Conservation (phyloP, 169 alveolate species). For the Plasmodium knowlesi region DNA sequence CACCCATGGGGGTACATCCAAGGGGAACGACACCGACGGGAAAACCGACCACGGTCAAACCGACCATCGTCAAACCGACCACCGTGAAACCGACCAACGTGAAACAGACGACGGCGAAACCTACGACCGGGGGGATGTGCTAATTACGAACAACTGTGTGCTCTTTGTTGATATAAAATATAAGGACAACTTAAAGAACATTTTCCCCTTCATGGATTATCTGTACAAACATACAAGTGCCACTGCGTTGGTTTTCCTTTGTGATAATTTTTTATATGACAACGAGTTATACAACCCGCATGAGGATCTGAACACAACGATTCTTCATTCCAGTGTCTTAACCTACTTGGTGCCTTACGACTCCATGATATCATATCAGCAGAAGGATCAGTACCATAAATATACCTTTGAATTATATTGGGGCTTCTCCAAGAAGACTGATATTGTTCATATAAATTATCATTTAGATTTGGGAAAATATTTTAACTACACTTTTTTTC, state of each 20-base stretch:
- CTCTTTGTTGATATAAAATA: constrained; percentile 44
- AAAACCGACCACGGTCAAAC: too few relatives aligned
- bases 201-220: constrained; percentile 49
- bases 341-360: constrained; percentile 54
- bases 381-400: neutral
- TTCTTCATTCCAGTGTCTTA: constrained; percentile 14
- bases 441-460: constrained; percentile 60
- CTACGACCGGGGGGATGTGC: neutral
- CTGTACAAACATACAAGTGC: constrained; percentile 48
- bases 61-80: too few relatives aligned
- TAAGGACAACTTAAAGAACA: constrained; percentile 34
- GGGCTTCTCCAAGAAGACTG: constrained; percentile 47
- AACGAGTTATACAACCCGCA: constrained; percentile 68
- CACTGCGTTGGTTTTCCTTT: constrained; percentile 31
- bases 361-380: constrained; percentile 2
- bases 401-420: constrained; percentile 58
- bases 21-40: neutral
- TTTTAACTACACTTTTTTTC: constrained; percentile 65
- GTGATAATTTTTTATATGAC: constrained; percentile 65
- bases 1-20: neutral
- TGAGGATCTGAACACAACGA: constrained; percentile 46
- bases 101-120: too few relatives aligned
- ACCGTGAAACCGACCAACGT: too few relatives aligned
- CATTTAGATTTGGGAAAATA: constrained; percentile 67
- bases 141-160: constrained; percentile 50